A percentile compares a stretch with the other conserved stretches of the same genome.
These are phyloP conservation scores for Lentinula detonsa DNA, from an alignment of 768 basidiomycete species.

Conservation along the genomic window DNA sequence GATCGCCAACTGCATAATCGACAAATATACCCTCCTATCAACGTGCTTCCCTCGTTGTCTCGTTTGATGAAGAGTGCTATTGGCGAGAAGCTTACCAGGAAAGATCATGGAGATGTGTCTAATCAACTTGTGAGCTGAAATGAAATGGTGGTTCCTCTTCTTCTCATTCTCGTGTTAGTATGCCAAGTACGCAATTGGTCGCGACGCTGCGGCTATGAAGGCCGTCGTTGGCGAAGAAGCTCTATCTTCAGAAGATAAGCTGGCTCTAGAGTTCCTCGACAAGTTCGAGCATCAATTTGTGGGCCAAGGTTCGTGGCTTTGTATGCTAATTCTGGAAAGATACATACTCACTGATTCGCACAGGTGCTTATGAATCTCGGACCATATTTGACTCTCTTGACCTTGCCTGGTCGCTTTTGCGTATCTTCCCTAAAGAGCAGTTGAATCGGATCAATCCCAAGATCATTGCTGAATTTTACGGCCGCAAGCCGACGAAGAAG, in stretches of 20 bases:
- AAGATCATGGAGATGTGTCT: conserved; percentile 98
- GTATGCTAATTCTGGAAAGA: background rate
- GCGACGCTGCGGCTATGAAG: conserved; percentile 98
- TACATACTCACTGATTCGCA: background rate
- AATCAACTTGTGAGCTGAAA: conserved; percentile 80
- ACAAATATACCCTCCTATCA: conserved; percentile 99
- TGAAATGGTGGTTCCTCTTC: conserved; percentile 7
- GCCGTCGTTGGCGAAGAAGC: conserved; percentile 99
- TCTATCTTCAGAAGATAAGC: conserved; percentile 89
- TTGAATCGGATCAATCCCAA: conserved; percentile 97
- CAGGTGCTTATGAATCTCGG: conserved; percentile 91
- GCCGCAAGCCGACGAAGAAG: conserved; percentile 72
- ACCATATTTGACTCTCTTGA: conserved; percentile 97
- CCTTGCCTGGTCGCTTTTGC: conserved; percentile 91
- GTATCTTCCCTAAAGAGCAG: conserved; percentile 98
- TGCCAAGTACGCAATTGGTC: conserved; percentile 96
- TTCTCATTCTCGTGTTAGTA: conserved; percentile 44
- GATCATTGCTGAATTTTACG: conserved; percentile 92
- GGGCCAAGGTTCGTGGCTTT: conserved; percentile 70
- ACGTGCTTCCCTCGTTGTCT: conserved; percentile 96
- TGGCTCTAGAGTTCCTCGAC: conserved; percentile 94
- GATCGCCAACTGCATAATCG: conserved; percentile 96
- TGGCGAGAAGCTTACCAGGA: conserved; percentile 93
- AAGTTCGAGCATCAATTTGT: conserved; percentile 98
- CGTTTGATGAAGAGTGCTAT: conserved; percentile 99